These are phyloP conservation scores for Mesotaenium endlicherianum DNA, from an alignment of 139 green algal species.

Conservation along the genomic window DNA sequence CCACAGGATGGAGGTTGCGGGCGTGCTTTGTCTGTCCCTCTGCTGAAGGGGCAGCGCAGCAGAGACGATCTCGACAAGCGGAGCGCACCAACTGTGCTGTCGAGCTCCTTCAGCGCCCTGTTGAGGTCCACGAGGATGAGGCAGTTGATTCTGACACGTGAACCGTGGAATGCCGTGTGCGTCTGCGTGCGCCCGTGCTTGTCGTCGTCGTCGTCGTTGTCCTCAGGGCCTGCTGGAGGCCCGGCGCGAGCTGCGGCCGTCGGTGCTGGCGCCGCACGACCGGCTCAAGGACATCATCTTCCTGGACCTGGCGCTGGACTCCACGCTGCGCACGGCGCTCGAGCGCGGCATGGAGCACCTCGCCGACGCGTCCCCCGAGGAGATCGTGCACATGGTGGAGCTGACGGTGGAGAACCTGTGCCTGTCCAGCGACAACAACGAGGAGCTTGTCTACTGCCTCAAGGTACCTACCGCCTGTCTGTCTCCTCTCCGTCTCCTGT, in stretches of 20 bases:
- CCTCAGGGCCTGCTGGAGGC: conserved; percentile 73
- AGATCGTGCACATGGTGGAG: conserved; percentile 75
- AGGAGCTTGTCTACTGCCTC: conserved; percentile 96
- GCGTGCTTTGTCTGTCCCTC: no score
- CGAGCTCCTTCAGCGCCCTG: no score
- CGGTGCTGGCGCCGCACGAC: conserved; percentile 60
- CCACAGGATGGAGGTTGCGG: no score
- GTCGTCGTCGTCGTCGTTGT: neutral
- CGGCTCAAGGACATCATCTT: conserved; percentile 85
- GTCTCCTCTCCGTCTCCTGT: no score
- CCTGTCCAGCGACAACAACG: conserved; percentile 86
- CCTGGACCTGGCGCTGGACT: conserved; percentile 93
- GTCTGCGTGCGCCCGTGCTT: no score
- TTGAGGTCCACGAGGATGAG: no score
- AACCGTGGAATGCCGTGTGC: no score
- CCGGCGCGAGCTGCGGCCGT: conserved; percentile 72
- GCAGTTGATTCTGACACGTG: no score
- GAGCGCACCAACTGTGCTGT: no score
- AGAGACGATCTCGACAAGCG: no score
- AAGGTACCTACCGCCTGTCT: conserved; percentile 66
- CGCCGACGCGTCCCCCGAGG: conserved; percentile 15
- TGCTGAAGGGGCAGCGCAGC: no score
- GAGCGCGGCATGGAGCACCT: conserved; percentile 62
- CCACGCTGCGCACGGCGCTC: conserved; percentile 70
- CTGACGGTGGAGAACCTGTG: conserved; percentile 94